phyloP scores from a whole-genome alignment of 2,329 filamentous ascomycete species.

The Botrytis fragariae region DNA sequence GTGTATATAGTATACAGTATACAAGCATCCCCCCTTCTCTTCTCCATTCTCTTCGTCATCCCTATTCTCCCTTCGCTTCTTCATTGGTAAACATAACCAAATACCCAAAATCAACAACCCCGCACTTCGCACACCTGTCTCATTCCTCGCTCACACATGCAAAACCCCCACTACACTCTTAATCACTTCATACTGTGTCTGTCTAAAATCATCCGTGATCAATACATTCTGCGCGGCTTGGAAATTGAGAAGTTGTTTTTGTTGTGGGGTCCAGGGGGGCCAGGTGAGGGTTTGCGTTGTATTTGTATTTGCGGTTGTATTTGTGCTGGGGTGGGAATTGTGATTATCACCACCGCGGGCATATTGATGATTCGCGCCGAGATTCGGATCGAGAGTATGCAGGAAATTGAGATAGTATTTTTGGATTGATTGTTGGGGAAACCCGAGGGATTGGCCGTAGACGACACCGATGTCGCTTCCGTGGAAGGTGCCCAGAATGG shows the following conservation, averaged over 20 bases:
- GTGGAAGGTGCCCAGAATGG: conserved; percentile 74
- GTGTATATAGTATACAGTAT: neutral
- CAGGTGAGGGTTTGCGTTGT: conserved; percentile 37
- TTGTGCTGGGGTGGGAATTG: neutral
- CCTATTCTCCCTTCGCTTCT: neutral
- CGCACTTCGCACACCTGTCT: neutral
- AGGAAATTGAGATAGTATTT: conserved; percentile 73
- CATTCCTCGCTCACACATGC: neutral
- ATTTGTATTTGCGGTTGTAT: conserved; percentile 45
- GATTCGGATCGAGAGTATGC: conserved; percentile 68
- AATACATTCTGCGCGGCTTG: neutral
- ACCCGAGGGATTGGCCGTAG: conserved; percentile 45
- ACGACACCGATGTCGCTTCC: conserved; percentile 65
- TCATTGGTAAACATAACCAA: neutral
- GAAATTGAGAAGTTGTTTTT: conserved; percentile 3
- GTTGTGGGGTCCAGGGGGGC: conserved; percentile 29
- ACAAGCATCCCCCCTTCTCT: neutral
- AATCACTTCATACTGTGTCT: neutral
- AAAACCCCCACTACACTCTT: neutral
- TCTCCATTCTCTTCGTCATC: too few relatives aligned
- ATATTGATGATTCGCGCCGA: conserved; percentile 47
- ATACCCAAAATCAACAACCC: neutral
- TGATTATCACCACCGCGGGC: neutral
- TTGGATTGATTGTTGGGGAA: conserved; percentile 51
- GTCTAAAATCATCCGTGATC: neutral